A percentile compares a stretch with the other conserved stretches of the same genome.
phyloP scores from a whole-genome alignment of 139 green algal species.

The Chlorella ohadii region DNA sequence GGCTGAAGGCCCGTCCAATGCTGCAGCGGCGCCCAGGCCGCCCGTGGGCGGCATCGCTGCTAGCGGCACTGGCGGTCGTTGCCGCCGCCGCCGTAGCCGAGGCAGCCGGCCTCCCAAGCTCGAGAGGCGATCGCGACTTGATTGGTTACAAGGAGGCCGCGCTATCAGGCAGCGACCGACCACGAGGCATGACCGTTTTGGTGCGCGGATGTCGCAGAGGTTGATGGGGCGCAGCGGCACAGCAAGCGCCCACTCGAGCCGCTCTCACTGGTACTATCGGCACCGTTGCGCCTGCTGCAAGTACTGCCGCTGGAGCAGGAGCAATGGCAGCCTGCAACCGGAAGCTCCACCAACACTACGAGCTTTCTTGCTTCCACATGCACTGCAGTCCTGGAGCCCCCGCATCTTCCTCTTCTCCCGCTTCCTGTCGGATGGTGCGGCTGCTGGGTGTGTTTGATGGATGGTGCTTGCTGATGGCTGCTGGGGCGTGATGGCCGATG shows the following conservation, averaged over 20 bases:
- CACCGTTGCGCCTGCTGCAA: not conserved
- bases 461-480: too few relatives aligned
- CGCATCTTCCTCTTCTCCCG: slow-evolving; percentile 55
- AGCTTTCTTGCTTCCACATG: not conserved
- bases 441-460: too few relatives aligned
- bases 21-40: not conserved
- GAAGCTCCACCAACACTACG: not conserved
- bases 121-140: slow-evolving; percentile 20
- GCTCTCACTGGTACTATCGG: too few relatives aligned
- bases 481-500: too few relatives aligned
- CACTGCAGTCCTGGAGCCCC: slow-evolving; percentile 36
- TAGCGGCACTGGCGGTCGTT: not conserved
- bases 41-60: not conserved
- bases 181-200: not conserved
- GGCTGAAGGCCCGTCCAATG: too few relatives aligned
- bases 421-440: slow-evolving; percentile 54
- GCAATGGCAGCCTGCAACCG: not conserved
- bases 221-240: too few relatives aligned
- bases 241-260: too few relatives aligned
- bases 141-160: slow-evolving; percentile 28
- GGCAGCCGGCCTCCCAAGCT: not conserved
- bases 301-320: not conserved
- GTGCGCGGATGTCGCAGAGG: too few relatives aligned
- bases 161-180: not conserved
- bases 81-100: not conserved